Base-by-base conservation (phyloP, 1,284 basidiomycete genomes). In the Fomitiporia mediterranea region DNA sequence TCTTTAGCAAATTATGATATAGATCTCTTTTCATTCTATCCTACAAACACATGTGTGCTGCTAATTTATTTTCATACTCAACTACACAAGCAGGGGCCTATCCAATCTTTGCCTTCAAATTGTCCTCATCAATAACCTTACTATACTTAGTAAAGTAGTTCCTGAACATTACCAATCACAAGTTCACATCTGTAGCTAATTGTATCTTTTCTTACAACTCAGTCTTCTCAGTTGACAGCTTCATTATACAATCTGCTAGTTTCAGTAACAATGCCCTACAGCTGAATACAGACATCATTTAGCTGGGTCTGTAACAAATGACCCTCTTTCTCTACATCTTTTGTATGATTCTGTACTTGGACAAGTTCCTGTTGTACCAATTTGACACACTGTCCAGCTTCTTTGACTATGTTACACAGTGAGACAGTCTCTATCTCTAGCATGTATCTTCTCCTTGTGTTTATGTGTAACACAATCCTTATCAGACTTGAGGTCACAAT, bases 141-240 rank as follows among this genome's bases (percentile, higher is more conserved):
- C 93, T 94, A 65, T 93, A 89, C 66, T 99, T 97, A 42, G 86
- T 83, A 53, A 98, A 81, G 66, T 97, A 87, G 65, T 85, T 90
- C 55, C 92, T 85, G 59, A 99, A 77, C 74, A 94, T 86, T 34
- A 79, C 81, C 60, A 91, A 74, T 62, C 91, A 90, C 60, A 95
- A 76, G 60, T 83, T 83, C 0, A 85, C 77, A 56, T 94, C 90
- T 3, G 88, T 79, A 1, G 84, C 78, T 44, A 88, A 82, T 67
- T 86, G 84, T 51, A 77, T 68, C 64, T 83, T 84, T 54, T 89
- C 86, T 39, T 75, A 77, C 42, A 92, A 70, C 59, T 87, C 82
- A 7, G 76, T 69, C 57, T 98, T 94, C 67, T 84, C 86, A 37
- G 79, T 75, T 1, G 79, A 70, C 8, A 89, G 71, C 44, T 91